Evolutionary conservation across 768 basidiomycete species (phyloP).

Genomic region (Dentipellis fragilis): DNA sequence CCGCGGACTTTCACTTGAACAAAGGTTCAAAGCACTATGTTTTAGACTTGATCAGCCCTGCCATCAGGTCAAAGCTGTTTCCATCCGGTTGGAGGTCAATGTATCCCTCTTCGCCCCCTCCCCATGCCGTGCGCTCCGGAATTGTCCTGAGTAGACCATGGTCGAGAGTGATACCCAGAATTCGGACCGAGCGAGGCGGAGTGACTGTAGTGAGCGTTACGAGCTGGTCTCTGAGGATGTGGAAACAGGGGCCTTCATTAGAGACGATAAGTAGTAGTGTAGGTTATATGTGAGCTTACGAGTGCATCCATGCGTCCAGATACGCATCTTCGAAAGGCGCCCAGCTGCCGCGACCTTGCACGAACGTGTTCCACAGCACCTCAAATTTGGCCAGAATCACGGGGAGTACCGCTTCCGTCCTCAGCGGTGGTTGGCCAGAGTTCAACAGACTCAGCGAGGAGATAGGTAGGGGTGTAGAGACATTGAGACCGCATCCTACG

Average conservation of each 20-base stretch:
- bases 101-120: conserved; percentile 31
- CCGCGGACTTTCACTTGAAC: no score
- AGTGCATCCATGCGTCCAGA: conserved; percentile 79
- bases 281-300: conserved; percentile 71
- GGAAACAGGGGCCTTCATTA: no score
- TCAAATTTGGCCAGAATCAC: conserved; percentile 71
- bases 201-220: conserved; percentile 73
- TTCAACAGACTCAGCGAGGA: conserved; percentile 70
- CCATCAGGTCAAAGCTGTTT: conserved; percentile 94
- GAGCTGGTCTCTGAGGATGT: conserved; percentile 77
- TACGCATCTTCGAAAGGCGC: conserved; percentile 75
- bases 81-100: conserved; percentile 95
- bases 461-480: conserved; percentile 74
- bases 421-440: conserved; percentile 31
- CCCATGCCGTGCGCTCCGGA: conserved; percentile 36
- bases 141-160: conserved; percentile 81
- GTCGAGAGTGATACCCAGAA: conserved; percentile 79
- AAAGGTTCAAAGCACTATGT: conserved; percentile 5
- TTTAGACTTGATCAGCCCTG: conserved; percentile 66
- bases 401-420: conserved; percentile 68
- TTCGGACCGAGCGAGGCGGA: conserved; percentile 63
- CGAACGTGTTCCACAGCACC: conserved; percentile 64
- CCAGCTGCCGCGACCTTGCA: conserved; percentile 60
- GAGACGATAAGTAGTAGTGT: neutral
- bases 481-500: conserved; percentile 82